phyloP scores from a whole-genome alignment of 163 green algal genomes.

The Scenedesmus sp. region DNA sequence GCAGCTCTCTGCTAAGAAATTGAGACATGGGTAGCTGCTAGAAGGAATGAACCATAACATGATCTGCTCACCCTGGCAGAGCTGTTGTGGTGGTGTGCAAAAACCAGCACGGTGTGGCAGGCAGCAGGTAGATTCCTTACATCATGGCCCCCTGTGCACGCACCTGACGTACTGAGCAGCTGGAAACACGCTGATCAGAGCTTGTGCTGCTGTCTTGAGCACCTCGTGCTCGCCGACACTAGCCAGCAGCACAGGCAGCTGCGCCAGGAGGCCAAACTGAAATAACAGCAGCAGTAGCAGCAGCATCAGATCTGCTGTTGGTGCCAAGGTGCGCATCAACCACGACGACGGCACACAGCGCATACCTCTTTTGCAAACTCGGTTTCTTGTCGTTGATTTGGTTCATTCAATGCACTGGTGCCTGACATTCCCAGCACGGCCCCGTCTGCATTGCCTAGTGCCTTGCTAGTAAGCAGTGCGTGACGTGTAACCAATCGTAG shows the following conservation, averaged over 20 bases:
- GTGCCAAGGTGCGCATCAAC: background rate
- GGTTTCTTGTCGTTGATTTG: background rate
- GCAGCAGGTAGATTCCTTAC: background rate
- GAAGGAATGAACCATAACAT: too few relatives aligned
- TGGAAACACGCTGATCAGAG: background rate
- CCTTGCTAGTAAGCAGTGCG: background rate
- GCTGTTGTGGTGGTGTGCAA: background rate
- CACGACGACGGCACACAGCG: background rate
- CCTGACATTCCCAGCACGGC: background rate
- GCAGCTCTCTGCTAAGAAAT: too few relatives aligned
- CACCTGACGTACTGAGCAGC: conserved; percentile 10
- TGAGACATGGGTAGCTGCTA: too few relatives aligned
- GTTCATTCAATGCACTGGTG: background rate
- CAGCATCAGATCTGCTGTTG: background rate
- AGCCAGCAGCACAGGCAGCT: background rate
- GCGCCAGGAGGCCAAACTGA: background rate
- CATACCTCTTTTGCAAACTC: background rate
- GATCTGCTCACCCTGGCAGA: background rate
- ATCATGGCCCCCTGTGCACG: background rate
- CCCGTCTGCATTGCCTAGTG: background rate
- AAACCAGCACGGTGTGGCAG: background rate
- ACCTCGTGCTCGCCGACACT: conserved; percentile 13
- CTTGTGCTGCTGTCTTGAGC: background rate
- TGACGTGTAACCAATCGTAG: background rate
- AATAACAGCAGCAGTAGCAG: background rate